Percentiles rank a stretch among this genome's conserved stretches.
Conservation (phyloP, 352 stramenopile species). For the Phytophthora parvispora region DNA sequence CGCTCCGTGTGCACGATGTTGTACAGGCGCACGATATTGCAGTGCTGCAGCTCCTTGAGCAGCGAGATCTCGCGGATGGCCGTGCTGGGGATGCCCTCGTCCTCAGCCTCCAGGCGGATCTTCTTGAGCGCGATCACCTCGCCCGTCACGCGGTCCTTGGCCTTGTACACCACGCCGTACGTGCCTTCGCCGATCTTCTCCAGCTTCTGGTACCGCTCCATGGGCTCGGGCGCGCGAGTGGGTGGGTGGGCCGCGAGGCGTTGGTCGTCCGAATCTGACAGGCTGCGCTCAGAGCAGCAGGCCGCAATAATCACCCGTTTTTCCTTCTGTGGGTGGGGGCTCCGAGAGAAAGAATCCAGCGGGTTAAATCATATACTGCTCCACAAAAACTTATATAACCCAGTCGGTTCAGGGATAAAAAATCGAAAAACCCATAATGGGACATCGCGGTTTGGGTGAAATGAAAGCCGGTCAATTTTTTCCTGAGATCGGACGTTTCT, state of each 20-base stretch:
- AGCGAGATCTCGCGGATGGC: slow-evolving; percentile 99
- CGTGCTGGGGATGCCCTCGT: slow-evolving; percentile 99
- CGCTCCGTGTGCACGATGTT: slow-evolving; percentile 99
- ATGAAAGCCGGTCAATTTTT: slow-evolving; percentile 4
- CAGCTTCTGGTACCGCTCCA: slow-evolving; percentile 96
- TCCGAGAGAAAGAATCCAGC: not conserved
- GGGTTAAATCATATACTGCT: not conserved
- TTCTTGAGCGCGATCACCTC: slow-evolving; percentile 99
- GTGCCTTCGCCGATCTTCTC: slow-evolving; percentile 99
- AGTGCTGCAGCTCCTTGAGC: slow-evolving; percentile 98
- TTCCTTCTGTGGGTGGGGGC: slow-evolving; percentile 17
- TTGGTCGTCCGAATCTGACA: slow-evolving; percentile 18
- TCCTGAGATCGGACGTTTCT: not conserved
- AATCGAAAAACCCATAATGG: not conserved
- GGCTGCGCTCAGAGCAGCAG: slow-evolving; percentile 16
- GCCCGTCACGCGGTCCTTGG: slow-evolving; percentile 95
- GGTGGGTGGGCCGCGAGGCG: slow-evolving; percentile 6
- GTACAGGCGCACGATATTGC: slow-evolving; percentile 99
- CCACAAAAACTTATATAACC: not conserved
- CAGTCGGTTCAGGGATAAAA: not conserved
- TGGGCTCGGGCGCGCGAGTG: slow-evolving; percentile 29
- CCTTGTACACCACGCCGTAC: slow-evolving; percentile 99
- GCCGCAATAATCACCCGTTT: slow-evolving; percentile 11
- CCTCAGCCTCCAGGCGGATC: slow-evolving; percentile 98
- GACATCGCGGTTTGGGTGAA: not conserved